Base-by-base conservation (phyloP, 108 stramenopile genomes). In the Chaetoceros tenuissimus region DNA sequence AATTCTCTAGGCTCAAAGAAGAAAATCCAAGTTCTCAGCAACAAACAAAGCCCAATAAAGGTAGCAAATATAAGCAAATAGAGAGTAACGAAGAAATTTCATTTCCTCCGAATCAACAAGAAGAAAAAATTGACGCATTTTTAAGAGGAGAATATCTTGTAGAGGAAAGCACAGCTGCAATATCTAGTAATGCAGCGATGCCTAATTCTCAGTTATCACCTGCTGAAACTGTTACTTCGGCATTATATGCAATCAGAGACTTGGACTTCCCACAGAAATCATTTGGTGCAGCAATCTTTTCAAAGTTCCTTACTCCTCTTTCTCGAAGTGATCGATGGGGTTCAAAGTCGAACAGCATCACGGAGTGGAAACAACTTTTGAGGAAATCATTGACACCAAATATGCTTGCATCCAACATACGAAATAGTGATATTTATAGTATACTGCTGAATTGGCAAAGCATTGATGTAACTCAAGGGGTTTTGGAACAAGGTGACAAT, bases 81-180 rank as follows among this genome's bases (percentile, higher is more conserved):
- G n/a, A n/a, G n/a, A n/a, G n/a, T n/a, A n/a, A n/a, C n/a, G n/a
- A n/a, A n/a, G n/a, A n/a, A n/a, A n/a, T n/a, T n/a, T n/a, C n/a
- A n/a, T n/a, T n/a, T n/a, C n/a, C n/a, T n/a, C n/a, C 34, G 13
- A 10, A 40, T 13, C 34, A 40, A 10, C 8, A 40, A 40, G 34
- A 40, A 40, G 5, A 40, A 5, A 40, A 13, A 29, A 77, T 77
- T 24, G 76, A 77, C 62, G 72, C 76, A 21, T 77, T 77, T 53
- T 67, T 77, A 3, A 45, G 62, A 3, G 76, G 76, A 17, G 76
- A 77, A 24, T 77, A 77, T 40, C n/a, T n/a, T n/a, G n/a, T n/a
- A n/a, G n/a, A n/a, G n/a, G n/a, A n/a, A n/a, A n/a, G n/a, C n/a
- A 65, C 63, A 26, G 53, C 62, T 31, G 48, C 58, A n/a, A 69